Evolutionary conservation across 1,139 yeast genomes (phyloP), one percentile per base, ranked within the genome.

Genomic region (Suzukiozyma palmioleophila): DNA sequence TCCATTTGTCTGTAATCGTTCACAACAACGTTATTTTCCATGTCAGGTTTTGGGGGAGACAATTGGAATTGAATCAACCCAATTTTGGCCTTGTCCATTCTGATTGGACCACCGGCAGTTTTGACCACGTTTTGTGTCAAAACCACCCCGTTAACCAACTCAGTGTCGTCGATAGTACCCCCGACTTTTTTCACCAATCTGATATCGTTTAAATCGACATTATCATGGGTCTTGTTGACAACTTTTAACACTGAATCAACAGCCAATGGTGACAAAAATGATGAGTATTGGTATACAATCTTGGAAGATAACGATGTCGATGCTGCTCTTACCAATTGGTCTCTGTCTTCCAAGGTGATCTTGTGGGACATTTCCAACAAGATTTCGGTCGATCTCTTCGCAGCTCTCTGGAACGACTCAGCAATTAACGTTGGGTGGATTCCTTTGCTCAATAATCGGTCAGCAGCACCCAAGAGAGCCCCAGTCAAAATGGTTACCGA

Each of bases 1-100:
- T 92, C 99, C 99, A 92, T 92, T 65, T 94, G 98, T 66, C 98
- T 80, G 69, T 92, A 92, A 63, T 92, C 99, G 59, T 87, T 92
- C 40, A 92, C 97, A 39, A 94, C 96, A 42, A 92, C 94, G 59
- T 90, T 92, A 60, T 92, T 92, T 66, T 92, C 98, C 84, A 94
- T 87, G 59, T 92, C 99, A 31, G 99, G 99, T 61, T 92, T 92
- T 52, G 99, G 99, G 33, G 99, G 98, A 26, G 97, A 89, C 46
- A 92, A 73, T 66, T 92, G 98, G 69, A 92, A 92, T 65, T 94
- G 99, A 48, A 92, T 77, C 53, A 92, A 75, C 10, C 94, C 99
- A 51, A 92, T 88, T 49, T 73, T 76, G 21, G 98, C 98, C 72
- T 90, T 92, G 60, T 92, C 98, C 62, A 88, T 77, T 60, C 97